A percentile compares a stretch with the other conserved stretches of the same genome.
Conservation (phyloP, 495 filamentous ascomycete genomes). For the Xylaria longipes region DNA sequence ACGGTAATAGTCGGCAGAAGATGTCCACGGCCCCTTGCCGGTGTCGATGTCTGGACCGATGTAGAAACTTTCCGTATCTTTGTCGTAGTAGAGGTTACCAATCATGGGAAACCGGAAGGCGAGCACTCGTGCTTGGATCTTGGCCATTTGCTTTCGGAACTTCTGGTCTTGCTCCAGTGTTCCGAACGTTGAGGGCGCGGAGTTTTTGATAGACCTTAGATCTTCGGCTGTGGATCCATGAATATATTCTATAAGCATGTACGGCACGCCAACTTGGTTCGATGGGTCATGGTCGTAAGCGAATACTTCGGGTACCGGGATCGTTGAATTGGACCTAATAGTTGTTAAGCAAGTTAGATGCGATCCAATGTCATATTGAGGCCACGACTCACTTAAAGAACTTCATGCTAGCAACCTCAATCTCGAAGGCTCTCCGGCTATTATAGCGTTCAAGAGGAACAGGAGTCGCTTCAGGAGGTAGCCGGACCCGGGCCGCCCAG, state of each 20-base stretch:
- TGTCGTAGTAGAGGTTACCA: slow-evolving; percentile 23
- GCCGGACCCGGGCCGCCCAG: slow-evolving; percentile 11
- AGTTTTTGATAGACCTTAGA: not conserved
- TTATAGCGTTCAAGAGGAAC: not conserved
- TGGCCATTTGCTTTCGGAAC: slow-evolving; percentile 16
- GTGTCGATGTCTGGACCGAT: slow-evolving; percentile 7
- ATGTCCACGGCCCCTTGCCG: slow-evolving; percentile 4
- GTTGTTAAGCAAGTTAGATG: not conserved
- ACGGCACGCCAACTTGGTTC: slow-evolving; percentile 22
- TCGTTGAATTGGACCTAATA: not conserved
- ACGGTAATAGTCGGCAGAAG: slow-evolving; percentile 3
- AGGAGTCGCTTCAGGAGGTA: not conserved
- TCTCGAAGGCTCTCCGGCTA: not conserved
- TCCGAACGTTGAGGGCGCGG: not conserved
- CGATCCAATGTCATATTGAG: not conserved
- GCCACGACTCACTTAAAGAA: slow-evolving; percentile 2
- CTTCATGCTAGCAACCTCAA: slow-evolving; percentile 14
- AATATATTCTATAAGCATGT: slow-evolving; percentile 26
- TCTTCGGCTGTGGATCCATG: slow-evolving; percentile 18
- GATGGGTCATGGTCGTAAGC: not conserved
- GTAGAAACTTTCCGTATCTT: slow-evolving; percentile 3
- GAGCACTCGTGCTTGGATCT: not conserved
- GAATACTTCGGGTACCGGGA: not conserved
- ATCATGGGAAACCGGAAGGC: slow-evolving; percentile 19
- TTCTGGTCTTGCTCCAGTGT: slow-evolving; percentile 11